Evolutionary conservation across 2,329 filamentous ascomycete genomes (phyloP).

Genomic region (Aspergillus fijiensis): DNA sequence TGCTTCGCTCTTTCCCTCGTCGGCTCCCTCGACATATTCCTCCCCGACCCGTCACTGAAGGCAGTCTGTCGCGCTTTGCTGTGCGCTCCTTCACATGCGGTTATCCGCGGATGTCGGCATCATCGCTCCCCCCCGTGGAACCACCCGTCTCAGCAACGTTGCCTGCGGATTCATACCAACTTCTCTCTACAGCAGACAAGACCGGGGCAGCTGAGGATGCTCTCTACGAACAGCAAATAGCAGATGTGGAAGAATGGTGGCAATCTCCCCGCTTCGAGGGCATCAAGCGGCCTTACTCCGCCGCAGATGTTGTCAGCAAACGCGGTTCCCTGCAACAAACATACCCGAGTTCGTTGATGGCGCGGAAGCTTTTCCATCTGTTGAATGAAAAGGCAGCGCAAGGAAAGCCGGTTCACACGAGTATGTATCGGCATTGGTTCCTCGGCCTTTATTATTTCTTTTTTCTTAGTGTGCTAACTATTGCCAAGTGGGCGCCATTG

Average conservation of each 20-base stretch:
- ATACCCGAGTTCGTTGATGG: conserved; percentile 93
- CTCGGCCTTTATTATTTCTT: background rate
- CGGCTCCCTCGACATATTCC: conserved; percentile 36
- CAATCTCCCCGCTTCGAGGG: conserved; percentile 76
- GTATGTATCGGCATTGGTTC: conserved; percentile 46
- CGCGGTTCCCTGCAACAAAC: conserved; percentile 80
- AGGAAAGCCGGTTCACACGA: conserved; percentile 89
- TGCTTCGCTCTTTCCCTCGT: conserved; percentile 39
- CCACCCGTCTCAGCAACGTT: conserved; percentile 62
- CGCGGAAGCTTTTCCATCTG: conserved; percentile 88
- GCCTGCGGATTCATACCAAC: conserved; percentile 78
- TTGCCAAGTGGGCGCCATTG: conserved; percentile 82
- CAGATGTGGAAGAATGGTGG: conserved; percentile 91
- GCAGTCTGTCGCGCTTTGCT: conserved; percentile 26
- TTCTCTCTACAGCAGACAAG: conserved; percentile 76
- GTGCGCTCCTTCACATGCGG: conserved; percentile 39
- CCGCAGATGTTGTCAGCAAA: conserved; percentile 90
- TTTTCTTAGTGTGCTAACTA: conserved; percentile 13
- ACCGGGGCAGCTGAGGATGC: conserved; percentile 77
- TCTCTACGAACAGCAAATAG: conserved; percentile 78
- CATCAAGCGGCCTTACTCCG: conserved; percentile 88
- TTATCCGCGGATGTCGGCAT: conserved; percentile 54
- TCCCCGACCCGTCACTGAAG: conserved; percentile 18
- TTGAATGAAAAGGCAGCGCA: conserved; percentile 73
- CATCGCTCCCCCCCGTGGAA: conserved; percentile 52